phyloP scores from a whole-genome alignment of 2,329 filamentous ascomycete species.

The Diplodia intermedia region DNA sequence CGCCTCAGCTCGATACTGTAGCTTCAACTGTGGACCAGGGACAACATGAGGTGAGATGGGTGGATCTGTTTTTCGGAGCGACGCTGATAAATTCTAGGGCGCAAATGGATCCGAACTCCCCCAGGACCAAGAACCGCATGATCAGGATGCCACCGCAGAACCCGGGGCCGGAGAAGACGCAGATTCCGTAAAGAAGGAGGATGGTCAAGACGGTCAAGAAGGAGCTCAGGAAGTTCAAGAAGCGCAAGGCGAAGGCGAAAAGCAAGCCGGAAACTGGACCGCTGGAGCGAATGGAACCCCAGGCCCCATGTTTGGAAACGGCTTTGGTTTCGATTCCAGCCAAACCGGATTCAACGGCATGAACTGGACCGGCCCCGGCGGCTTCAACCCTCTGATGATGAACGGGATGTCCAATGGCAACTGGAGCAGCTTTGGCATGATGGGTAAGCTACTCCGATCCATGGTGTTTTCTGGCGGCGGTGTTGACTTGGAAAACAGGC shows the following conservation, averaged over 20 bases:
- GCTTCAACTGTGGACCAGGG: not conserved
- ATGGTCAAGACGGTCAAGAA: conserved; percentile 36
- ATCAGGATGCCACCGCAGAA: conserved; percentile 17
- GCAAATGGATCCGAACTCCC: not conserved
- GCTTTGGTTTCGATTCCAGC: conserved; percentile 54
- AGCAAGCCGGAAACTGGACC: conserved; percentile 37
- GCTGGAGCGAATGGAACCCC: conserved; percentile 36
- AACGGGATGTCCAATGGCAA: conserved; percentile 58
- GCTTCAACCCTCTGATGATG: conserved; percentile 75
- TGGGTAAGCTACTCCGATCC: conserved; percentile 70
- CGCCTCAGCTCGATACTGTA: not conserved
- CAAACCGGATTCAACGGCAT: conserved; percentile 62
- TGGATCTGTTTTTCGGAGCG: not conserved
- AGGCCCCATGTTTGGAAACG: conserved; percentile 44
- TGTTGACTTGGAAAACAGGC: conserved; percentile 52
- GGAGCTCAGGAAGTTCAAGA: conserved; percentile 29
- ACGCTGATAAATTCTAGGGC: not conserved
- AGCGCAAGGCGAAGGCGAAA: conserved; percentile 34
- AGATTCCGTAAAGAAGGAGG: conserved; percentile 35
- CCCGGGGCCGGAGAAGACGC: conserved; percentile 1
- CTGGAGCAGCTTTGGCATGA: conserved; percentile 86
- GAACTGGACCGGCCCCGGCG: conserved; percentile 65
- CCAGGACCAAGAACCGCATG: not conserved
- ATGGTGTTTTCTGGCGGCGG: conserved; percentile 37
- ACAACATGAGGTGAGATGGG: conserved; percentile 9